A percentile compares a stretch with the other conserved stretches of the same genome.
phyloP scores from a whole-genome alignment of 345 rosid genomes.

The Populus davidiana region DNA sequence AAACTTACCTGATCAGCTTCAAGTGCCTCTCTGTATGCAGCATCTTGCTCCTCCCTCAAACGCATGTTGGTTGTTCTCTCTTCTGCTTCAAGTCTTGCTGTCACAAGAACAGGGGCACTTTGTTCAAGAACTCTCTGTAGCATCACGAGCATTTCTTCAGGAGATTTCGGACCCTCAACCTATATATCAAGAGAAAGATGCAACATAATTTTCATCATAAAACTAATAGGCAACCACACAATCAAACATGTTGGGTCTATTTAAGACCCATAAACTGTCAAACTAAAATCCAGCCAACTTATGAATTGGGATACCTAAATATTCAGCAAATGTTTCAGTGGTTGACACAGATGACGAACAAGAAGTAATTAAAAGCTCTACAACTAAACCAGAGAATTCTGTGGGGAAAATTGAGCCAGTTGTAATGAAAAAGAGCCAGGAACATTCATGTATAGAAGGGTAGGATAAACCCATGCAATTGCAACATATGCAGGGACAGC shows the following conservation, averaged over 20 bases:
- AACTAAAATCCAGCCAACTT: background rate
- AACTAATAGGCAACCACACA: background rate
- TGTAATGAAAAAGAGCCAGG: background rate
- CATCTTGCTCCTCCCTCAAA: conserved; percentile 97
- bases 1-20: conserved; percentile 91
- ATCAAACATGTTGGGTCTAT: background rate
- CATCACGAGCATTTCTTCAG: conserved; percentile 67
- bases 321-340: background rate
- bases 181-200: conserved; percentile 26
- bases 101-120: conserved; percentile 77
- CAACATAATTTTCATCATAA: background rate
- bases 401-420: background rate
- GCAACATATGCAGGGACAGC: background rate
- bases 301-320: background rate
- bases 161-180: conserved; percentile 91
- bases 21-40: conserved; percentile 94
- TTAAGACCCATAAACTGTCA: background rate
- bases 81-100: conserved; percentile 90
- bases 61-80: conserved; percentile 80
- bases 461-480: background rate
- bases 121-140: conserved; percentile 94
- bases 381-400: background rate
- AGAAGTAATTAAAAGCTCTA: background rate
- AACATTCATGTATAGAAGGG: background rate
- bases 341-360: background rate